Evolutionary conservation across 202 grass and related monocot species (phyloP), one percentile per base, ranked within the genome.

Genomic region (Brachypodium distachyon): DNA sequence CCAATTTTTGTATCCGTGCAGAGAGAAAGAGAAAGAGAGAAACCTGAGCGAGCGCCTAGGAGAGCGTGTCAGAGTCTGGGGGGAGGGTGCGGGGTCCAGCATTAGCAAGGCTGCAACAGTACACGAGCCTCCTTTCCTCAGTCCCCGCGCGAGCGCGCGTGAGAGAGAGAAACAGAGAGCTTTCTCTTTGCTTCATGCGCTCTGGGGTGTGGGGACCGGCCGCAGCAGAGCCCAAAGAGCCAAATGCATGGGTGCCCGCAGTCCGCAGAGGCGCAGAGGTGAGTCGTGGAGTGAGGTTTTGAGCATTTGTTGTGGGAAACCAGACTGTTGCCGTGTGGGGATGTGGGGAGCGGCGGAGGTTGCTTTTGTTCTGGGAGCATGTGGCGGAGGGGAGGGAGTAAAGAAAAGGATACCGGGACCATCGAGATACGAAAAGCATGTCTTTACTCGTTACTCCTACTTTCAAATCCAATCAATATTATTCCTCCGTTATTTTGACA

Each of bases 391-490:
- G 22, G 40, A 13, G 5, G 13, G 22, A 52, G 5, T 1, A 57
- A 58, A 25, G 25, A 16, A 18, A 23, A 6, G 12, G 6, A 16
- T 65, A 7, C 33, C 2, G 59, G 58, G 3, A n/a, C n/a, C n/a
- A 68, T 27, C 65, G 41, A 68, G 65, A 68, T n/a, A 68, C 41
- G 65, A 41, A 68, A 68, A 47, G 41, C 14, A 68, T 68, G 65
- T 68, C 65, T 9, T 67, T 28, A 29, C 9, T 46, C 40, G 0
- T 67, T n/a, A n/a, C n/a, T 29, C 23, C 28, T 67, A 28, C 18
- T 3, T 51, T n/a, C n/a, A 4, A 22, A n/a, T 7, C 19, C 9
- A 2, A 9, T 19, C 19, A 67, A 29, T 47, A 1, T 6, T 5
- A 47, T 68, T 68, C 64, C 41, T 25, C 41, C 64, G 25, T 46